Percentiles rank a stretch among this genome's conserved stretches.
Evolutionary conservation across 2,329 filamentous ascomycete genomes (phyloP).

Genomic region (Arthrobotrys conoides): DNA sequence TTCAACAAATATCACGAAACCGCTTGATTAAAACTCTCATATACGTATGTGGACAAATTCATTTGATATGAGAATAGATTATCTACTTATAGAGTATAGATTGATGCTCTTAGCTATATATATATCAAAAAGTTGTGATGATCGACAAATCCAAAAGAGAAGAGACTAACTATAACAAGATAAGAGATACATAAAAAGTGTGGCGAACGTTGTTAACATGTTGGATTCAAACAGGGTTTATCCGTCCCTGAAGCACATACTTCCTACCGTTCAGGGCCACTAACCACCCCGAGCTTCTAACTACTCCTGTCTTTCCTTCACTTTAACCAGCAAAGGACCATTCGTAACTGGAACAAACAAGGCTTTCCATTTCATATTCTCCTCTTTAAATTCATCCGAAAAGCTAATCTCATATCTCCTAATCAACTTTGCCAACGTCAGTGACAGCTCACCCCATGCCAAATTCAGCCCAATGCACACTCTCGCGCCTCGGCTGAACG

Average conservation of each 20-base stretch:
- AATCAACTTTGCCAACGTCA: constrained; percentile 34
- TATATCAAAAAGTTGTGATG: background rate
- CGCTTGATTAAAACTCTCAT: no score
- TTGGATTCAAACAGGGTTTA: background rate
- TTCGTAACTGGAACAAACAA: constrained; percentile 49
- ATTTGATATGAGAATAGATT: background rate
- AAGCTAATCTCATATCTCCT: constrained; percentile 37
- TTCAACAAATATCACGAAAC: no score
- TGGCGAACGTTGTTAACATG: background rate
- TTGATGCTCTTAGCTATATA: background rate
- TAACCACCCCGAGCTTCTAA: no score
- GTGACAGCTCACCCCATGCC: constrained; percentile 40
- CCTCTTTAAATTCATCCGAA: constrained; percentile 32
- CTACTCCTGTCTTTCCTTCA: constrained; percentile 38
- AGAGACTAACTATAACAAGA: constrained; percentile 3
- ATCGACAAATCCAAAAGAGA: background rate
- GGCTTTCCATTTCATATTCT: constrained; percentile 33
- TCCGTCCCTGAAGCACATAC: background rate
- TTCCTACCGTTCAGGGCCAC: background rate
- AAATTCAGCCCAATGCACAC: constrained; percentile 46
- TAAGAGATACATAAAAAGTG: background rate
- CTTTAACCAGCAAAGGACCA: constrained; percentile 36
- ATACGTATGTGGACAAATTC: background rate
- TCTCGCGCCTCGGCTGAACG: constrained; percentile 44
- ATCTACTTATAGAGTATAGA: background rate